Conservation (phyloP, 1,139 yeast species). For the Yamadazyma conglobata region DNA sequence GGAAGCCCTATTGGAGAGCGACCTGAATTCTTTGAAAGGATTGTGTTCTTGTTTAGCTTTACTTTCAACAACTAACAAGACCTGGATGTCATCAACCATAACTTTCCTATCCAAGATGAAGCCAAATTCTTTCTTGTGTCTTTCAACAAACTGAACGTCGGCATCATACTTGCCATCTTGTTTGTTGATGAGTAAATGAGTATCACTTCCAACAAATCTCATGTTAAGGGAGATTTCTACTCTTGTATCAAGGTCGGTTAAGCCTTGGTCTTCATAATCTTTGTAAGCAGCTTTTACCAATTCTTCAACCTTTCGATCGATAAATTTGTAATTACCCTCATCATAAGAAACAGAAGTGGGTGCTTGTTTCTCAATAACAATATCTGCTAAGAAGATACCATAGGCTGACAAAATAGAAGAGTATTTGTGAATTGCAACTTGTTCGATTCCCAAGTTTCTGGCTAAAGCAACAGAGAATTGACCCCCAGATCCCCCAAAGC, state of each 20-base stretch:
- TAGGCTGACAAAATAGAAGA: conserved; percentile 44
- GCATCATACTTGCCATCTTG: conserved; percentile 21
- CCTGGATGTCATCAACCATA: conserved; percentile 79
- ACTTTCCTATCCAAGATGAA: conserved; percentile 46
- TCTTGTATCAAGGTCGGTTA: conserved; percentile 22
- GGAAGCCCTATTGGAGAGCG: conserved; percentile 8
- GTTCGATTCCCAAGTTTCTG: conserved; percentile 34
- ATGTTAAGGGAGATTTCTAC: conserved; percentile 70
- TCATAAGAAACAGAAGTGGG: conserved; percentile 41
- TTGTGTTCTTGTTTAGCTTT: conserved; percentile 27
- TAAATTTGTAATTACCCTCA: conserved; percentile 15
- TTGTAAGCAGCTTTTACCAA: conserved; percentile 25
- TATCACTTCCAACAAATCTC: conserved; percentile 85
- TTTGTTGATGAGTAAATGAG: conserved; percentile 64
- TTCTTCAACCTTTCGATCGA: conserved; percentile 24
- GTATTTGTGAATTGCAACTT: conserved; percentile 42
- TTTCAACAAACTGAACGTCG: conserved; percentile 25
- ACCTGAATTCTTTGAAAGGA: conserved; percentile 30
- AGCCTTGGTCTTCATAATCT: conserved; percentile 33
- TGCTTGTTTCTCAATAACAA: conserved; percentile 61
- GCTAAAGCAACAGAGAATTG: conserved; percentile 41
- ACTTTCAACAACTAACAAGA: conserved; percentile 35
- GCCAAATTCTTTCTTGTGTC: conserved; percentile 40
- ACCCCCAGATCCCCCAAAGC: conserved; percentile 50
- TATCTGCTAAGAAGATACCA: conserved; percentile 44